Evolutionary conservation across 2,329 filamentous ascomycete genomes (phyloP).

Genomic region (Neofusicoccum cordaticola): DNA sequence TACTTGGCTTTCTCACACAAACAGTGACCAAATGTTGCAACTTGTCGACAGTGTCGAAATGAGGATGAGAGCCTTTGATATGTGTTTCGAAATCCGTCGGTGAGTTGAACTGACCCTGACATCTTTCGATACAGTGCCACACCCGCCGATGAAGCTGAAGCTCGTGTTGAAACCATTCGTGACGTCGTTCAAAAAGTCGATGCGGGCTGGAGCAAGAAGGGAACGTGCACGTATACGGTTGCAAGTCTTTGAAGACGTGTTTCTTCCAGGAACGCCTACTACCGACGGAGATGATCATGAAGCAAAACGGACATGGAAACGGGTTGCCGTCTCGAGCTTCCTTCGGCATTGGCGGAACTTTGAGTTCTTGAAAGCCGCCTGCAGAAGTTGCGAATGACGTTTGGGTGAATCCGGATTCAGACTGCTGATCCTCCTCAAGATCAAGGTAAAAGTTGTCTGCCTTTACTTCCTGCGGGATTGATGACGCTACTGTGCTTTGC

Average conservation of each 20-base stretch:
- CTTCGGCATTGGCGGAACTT: not conserved
- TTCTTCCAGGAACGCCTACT: not conserved
- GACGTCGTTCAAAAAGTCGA: not conserved
- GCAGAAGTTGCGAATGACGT: not conserved
- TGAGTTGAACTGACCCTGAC: not conserved
- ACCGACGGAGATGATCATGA: not conserved
- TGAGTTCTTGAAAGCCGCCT: not conserved
- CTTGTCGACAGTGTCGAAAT: not conserved
- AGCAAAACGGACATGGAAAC: conserved; percentile 1
- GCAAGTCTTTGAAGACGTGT: not conserved
- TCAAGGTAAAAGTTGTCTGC: not conserved
- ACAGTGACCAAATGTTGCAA: not conserved
- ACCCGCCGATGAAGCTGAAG: not conserved
- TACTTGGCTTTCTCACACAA: not conserved
- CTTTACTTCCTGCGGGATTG: not conserved
- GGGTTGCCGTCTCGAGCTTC: not conserved
- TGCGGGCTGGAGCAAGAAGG: not conserved
- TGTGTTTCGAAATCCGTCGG: not conserved
- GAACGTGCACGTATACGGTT: not conserved
- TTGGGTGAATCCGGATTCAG: not conserved
- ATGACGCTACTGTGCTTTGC: not conserved
- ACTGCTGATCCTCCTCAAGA: not conserved
- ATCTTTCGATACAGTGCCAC: not conserved
- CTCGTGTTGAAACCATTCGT: conserved; percentile 11
- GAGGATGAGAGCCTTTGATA: not conserved